A percentile compares a stretch with the other conserved stretches of the same genome.
Evolutionary conservation across 768 basidiomycete genomes (phyloP).

Genomic region (Hericium rajendrae): DNA sequence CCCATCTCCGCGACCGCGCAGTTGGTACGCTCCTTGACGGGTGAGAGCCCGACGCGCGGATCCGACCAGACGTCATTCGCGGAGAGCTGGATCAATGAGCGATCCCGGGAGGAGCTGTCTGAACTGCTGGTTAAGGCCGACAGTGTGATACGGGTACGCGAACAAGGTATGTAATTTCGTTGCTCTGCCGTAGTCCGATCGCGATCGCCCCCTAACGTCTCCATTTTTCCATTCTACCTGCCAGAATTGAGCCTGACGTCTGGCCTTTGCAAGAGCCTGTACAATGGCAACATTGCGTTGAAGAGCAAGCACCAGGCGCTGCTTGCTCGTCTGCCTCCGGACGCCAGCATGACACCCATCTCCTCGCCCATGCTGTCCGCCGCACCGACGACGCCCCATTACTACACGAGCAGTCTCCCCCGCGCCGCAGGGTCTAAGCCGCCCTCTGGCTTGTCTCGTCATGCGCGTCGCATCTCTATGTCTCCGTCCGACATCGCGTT

Average conservation of each 20-base stretch:
- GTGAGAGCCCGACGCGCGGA: conserved; percentile 13
- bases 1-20: conserved; percentile 30
- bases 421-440: conserved; percentile 3
- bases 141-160: conserved; percentile 65
- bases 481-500: conserved; percentile 59
- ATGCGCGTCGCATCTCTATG: conserved; percentile 45
- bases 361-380: conserved; percentile 16
- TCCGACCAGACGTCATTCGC: conserved; percentile 10
- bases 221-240: too few relatives aligned
- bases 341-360: conserved; percentile 13
- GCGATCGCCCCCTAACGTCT: too few relatives aligned
- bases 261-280: conserved; percentile 57
- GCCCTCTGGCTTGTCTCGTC: conserved; percentile 16
- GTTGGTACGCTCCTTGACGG: conserved; percentile 16
- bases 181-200: neutral
- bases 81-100: conserved; percentile 48
- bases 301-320: conserved; percentile 67
- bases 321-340: conserved; percentile 45
- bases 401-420: conserved; percentile 7
- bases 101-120: conserved; percentile 65
- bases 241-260: conserved; percentile 62
- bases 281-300: conserved; percentile 57
- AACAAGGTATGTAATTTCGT: conserved; percentile 46
- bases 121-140: conserved; percentile 65
- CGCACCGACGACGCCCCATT: conserved; percentile 11